Percentiles rank a stretch among this genome's conserved stretches.
Conservation (phyloP, 2,329 filamentous ascomycete species). For the Fusarium keratoplasticum region DNA sequence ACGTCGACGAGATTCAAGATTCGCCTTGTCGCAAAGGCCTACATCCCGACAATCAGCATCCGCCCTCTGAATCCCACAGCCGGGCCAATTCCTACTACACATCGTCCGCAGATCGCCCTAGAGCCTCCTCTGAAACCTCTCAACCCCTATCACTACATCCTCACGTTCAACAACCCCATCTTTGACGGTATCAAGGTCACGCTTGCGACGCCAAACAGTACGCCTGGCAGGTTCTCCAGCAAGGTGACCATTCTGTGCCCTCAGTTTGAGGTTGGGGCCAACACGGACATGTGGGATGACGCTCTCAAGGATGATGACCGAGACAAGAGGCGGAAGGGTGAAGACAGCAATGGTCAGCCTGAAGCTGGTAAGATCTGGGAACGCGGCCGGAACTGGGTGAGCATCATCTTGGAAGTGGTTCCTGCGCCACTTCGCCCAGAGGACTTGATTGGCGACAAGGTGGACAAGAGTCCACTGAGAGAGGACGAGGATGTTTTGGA, state of each 20-base stretch:
- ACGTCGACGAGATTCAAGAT: conserved; percentile 92
- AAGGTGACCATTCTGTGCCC: conserved; percentile 94
- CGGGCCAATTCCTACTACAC: conserved; percentile 49
- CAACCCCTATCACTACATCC: conserved; percentile 79
- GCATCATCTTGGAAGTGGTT: conserved; percentile 90
- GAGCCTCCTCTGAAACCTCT: conserved; percentile 64
- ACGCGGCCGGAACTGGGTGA: conserved; percentile 92
- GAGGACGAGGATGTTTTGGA: conserved; percentile 78
- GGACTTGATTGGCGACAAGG: conserved; percentile 48
- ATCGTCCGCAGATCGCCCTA: conserved; percentile 46
- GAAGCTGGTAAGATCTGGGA: conserved; percentile 98
- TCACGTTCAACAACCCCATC: conserved; percentile 93
- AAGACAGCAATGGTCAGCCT: conserved; percentile 63
- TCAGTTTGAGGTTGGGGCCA: conserved; percentile 92
- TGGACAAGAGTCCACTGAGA: conserved; percentile 60
- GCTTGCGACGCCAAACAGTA: conserved; percentile 83
- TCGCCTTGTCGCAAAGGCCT: conserved; percentile 86
- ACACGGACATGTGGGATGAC: conserved; percentile 90
- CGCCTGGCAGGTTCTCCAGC: conserved; percentile 80
- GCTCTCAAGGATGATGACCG: conserved; percentile 72
- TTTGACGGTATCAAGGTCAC: conserved; percentile 92
- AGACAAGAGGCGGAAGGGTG: conserved; percentile 54
- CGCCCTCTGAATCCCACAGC: conserved; percentile 65
- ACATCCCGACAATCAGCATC: conserved; percentile 86
- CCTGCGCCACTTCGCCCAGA: conserved; percentile 66